phyloP scores from a whole-genome alignment of 768 basidiomycete genomes.

The Calvatia gigantea region DNA sequence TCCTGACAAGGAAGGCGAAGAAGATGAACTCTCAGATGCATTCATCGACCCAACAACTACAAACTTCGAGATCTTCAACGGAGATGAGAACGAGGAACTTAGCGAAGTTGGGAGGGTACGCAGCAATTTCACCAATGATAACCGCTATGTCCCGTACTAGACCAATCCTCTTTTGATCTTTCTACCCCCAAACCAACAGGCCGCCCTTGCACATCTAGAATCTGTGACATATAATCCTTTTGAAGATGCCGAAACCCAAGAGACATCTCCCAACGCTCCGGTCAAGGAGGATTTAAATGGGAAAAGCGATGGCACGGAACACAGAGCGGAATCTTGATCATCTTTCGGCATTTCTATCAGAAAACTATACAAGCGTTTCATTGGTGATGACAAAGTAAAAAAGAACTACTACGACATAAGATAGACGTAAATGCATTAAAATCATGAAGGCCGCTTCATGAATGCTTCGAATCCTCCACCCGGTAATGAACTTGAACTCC shows the following conservation, averaged over 20 bases:
- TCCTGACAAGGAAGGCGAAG: constrained; percentile 55
- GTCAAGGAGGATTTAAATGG: background rate
- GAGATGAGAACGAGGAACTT: constrained; percentile 66
- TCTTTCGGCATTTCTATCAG: background rate
- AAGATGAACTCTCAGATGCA: constrained; percentile 51
- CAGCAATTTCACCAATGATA: constrained; percentile 78
- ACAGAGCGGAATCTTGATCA: background rate
- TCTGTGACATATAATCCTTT: constrained; percentile 68
- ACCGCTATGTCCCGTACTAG: constrained; percentile 86
- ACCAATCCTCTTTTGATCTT: constrained; percentile 28
- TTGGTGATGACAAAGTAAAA: background rate
- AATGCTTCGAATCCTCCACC: constrained; percentile 12
- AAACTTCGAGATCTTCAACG: constrained; percentile 53
- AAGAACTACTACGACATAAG: background rate
- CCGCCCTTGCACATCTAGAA: constrained; percentile 78
- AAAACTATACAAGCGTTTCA: background rate
- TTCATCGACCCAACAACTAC: constrained; percentile 47
- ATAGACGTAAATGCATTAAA: background rate
- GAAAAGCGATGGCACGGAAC: background rate
- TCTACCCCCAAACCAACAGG: constrained; percentile 40
- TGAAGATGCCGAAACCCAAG: constrained; percentile 14
- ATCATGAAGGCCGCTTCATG: constrained; percentile 1
- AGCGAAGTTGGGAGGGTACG: constrained; percentile 92
- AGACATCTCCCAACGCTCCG: background rate
- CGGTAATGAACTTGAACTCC: background rate